Evolutionary conservation across 768 basidiomycete genomes (phyloP).

Genomic region (Russula emetica): DNA sequence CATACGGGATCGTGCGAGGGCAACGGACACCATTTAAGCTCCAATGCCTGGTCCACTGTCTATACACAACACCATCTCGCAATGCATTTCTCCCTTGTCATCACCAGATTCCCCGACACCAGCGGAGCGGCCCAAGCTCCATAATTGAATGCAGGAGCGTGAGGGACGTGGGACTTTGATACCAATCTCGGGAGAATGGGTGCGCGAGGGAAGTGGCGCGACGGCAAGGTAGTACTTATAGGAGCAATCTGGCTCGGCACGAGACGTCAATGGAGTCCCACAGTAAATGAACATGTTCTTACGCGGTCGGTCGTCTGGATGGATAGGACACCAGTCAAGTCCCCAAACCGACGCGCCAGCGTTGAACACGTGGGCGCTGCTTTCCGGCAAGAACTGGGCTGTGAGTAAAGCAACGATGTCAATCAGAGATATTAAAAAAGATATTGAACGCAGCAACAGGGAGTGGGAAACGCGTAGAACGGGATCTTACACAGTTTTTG

Average conservation of each 20-base stretch:
- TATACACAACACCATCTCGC: slow-evolving; percentile 82
- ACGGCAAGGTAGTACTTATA: slow-evolving; percentile 82
- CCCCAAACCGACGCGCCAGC: slow-evolving; percentile 90
- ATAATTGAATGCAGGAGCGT: slow-evolving; percentile 79
- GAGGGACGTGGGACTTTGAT: slow-evolving; percentile 51
- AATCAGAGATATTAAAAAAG: neutral
- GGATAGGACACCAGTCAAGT: slow-evolving; percentile 89
- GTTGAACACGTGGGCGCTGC: slow-evolving; percentile 68
- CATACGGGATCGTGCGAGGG: slow-evolving; percentile 65
- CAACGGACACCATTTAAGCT: slow-evolving; percentile 90
- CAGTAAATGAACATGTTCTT: slow-evolving; percentile 25
- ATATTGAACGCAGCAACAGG: neutral
- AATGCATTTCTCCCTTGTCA: slow-evolving; percentile 52
- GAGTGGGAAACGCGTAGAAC: neutral
- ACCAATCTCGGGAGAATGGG: slow-evolving; percentile 65
- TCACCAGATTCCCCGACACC: slow-evolving; percentile 12
- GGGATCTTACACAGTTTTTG: slow-evolving; percentile 51
- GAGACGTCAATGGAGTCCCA: neutral
- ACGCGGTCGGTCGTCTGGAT: slow-evolving; percentile 54
- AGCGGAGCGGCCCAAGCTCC: slow-evolving; percentile 48
- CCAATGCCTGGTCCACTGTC: slow-evolving; percentile 76
- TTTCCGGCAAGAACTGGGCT: slow-evolving; percentile 61
- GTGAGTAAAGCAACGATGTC: neutral
- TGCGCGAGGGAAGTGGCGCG: slow-evolving; percentile 61
- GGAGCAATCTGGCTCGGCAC: slow-evolving; percentile 40